Evolutionary conservation across 768 basidiomycete species (phyloP).

Genomic region (Lepiota venenata): DNA sequence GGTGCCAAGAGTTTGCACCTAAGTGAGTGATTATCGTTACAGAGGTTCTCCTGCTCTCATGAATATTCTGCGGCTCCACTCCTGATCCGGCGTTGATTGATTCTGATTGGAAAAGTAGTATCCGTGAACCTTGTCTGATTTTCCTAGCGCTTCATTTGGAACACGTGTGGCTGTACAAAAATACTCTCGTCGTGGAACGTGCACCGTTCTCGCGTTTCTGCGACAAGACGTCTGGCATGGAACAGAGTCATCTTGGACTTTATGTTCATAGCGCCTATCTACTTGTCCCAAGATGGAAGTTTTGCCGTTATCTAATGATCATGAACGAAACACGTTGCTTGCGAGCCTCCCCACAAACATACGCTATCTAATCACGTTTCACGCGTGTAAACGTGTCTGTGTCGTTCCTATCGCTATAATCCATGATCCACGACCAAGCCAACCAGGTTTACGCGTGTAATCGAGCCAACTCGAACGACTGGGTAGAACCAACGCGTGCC

Average conservation of each 20-base stretch:
- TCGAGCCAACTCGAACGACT: slow-evolving; percentile 3
- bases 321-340: slow-evolving; percentile 8
- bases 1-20: too few relatives aligned
- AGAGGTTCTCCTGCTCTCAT: too few relatives aligned
- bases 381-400: neutral
- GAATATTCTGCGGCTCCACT: neutral
- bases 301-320: neutral
- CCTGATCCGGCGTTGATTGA: neutral
- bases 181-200: slow-evolving; percentile 1
- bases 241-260: neutral
- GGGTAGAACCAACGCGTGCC: neutral
- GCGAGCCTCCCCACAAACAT: slow-evolving; percentile 11
- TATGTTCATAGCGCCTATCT: slow-evolving; percentile 1
- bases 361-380: slow-evolving; percentile 5
- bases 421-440: slow-evolving; percentile 3
- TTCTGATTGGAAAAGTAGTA: neutral
- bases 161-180: neutral
- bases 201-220: neutral
- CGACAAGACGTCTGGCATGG: neutral
- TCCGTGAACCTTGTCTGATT: neutral
- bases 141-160: neutral
- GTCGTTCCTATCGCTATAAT: slow-evolving; percentile 2
- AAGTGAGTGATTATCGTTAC: too few relatives aligned
- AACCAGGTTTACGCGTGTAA: slow-evolving; percentile 5
- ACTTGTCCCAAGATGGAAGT: neutral